These are phyloP conservation scores for Gastrolobium bilobum DNA, from an alignment of 306 rosid genomes.

Conservation along the genomic window DNA sequence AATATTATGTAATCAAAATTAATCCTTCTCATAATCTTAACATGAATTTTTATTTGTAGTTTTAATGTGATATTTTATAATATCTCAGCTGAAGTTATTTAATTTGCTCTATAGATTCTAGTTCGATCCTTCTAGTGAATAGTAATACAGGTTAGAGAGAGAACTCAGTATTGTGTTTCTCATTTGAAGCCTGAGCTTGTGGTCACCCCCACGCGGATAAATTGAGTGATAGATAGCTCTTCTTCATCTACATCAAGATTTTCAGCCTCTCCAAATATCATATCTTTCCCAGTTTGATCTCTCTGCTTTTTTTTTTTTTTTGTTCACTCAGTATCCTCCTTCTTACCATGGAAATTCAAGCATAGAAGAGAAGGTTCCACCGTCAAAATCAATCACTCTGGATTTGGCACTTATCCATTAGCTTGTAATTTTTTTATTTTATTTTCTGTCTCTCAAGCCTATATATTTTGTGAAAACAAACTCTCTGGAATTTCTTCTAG, in stretches of 20 bases:
- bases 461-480: background rate
- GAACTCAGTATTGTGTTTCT: conserved; percentile 39
- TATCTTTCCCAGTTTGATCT: conserved; percentile 25
- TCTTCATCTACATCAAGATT: conserved; percentile 46
- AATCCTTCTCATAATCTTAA: too few species aligned
- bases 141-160: conserved; percentile 13
- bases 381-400: conserved; percentile 35
- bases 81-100: background rate
- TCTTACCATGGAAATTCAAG: conserved; percentile 26
- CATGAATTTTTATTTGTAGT: too few species aligned
- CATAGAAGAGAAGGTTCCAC: background rate
- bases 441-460: conserved; percentile 6
- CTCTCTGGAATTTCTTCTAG: conserved; percentile 35
- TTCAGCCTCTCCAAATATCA: conserved; percentile 37
- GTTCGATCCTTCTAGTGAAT: background rate
- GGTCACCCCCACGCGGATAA: conserved; percentile 61
- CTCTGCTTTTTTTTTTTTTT: background rate
- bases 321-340: background rate
- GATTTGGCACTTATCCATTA: conserved; percentile 5
- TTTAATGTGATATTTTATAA: too few species aligned
- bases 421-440: background rate
- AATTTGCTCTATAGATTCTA: background rate
- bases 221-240: conserved; percentile 30
- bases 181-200: conserved; percentile 62
- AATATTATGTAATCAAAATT: too few species aligned